Percentiles rank a stretch among this genome's conserved stretches.
Evolutionary conservation across 352 stramenopile species (phyloP).

Genomic region (Halophytophthora polymorphica): DNA sequence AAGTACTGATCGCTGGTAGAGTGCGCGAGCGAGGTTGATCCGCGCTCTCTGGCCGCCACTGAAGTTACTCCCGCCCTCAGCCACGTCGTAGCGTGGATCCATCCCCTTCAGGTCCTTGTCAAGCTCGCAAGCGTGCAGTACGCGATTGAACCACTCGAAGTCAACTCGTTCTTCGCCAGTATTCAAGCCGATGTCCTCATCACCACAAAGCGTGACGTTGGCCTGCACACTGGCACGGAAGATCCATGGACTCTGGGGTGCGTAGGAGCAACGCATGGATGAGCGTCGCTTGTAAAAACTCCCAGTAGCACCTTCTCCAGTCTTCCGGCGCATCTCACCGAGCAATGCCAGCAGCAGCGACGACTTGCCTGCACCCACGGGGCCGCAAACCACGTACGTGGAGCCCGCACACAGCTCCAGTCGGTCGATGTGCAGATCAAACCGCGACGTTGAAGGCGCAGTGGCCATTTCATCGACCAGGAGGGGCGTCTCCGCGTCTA

Average conservation of each 20-base stretch:
- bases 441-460: constrained; percentile 12
- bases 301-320: background rate
- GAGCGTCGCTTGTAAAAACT: background rate
- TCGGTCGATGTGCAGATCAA: constrained; percentile 45
- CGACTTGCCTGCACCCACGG: constrained; percentile 94
- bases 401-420: constrained; percentile 34
- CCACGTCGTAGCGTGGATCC: constrained; percentile 40
- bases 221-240: constrained; percentile 54
- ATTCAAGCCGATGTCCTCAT: constrained; percentile 10
- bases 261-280: constrained; percentile 43
- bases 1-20: constrained; percentile 65
- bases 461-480: constrained; percentile 7
- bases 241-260: constrained; percentile 76
- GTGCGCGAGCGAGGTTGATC: constrained; percentile 80
- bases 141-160: constrained; percentile 32
- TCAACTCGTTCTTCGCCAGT: constrained; percentile 23
- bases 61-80: constrained; percentile 81
- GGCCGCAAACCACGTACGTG: constrained; percentile 76
- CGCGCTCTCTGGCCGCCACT: constrained; percentile 81
- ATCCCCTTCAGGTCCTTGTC: constrained; percentile 49
- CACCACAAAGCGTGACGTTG: constrained; percentile 58
- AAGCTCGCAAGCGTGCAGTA: constrained; percentile 73
- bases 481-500: constrained; percentile 16
- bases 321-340: constrained; percentile 90
- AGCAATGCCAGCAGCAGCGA: constrained; percentile 94